Conservation (phyloP, 1,139 yeast species). For the Yamadazyma siamensis region DNA sequence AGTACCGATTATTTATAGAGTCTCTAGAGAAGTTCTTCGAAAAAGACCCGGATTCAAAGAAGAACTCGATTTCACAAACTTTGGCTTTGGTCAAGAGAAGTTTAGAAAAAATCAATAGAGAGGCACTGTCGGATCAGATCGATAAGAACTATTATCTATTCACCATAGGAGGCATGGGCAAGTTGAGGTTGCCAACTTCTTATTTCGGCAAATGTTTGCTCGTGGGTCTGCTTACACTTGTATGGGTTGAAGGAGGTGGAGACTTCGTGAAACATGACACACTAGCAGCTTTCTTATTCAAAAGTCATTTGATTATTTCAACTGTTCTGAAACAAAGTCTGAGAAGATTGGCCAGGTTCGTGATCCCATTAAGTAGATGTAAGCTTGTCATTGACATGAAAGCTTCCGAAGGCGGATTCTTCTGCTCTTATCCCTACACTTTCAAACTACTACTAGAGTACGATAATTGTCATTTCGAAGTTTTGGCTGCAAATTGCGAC, state of each 20-base stretch:
- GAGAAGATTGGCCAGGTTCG: conserved; percentile 27
- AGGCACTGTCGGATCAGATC: not conserved
- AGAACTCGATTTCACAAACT: conserved; percentile 1
- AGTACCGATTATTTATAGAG: conserved; percentile 49
- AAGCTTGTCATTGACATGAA: conserved; percentile 17
- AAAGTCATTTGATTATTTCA: conserved; percentile 42
- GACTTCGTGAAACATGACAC: too few species aligned
- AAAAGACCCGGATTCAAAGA: not conserved
- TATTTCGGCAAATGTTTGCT: conserved; percentile 41
- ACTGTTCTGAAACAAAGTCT: conserved; percentile 19
- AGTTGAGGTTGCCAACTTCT: conserved; percentile 9
- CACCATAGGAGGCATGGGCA: not conserved
- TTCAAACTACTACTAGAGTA: conserved; percentile 49
- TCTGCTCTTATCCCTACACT: conserved; percentile 23
- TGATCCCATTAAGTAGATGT: conserved; percentile 46
- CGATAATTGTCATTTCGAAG: conserved; percentile 38
- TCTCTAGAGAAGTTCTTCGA: conserved; percentile 23
- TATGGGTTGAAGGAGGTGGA: conserved; percentile 34
- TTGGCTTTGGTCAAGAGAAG: conserved; percentile 17
- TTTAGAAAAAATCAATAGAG: conserved; percentile 20
- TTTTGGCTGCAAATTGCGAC: conserved; percentile 35
- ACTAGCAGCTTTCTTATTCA: conserved; percentile 45
- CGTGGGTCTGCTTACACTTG: conserved; percentile 35
- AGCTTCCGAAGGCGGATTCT: conserved; percentile 37
- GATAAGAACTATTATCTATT: not conserved